A percentile compares a stretch with the other conserved stretches of the same genome.
Evolutionary conservation across 805 yeast species (phyloP).

Genomic region (Candida peoriensis): DNA sequence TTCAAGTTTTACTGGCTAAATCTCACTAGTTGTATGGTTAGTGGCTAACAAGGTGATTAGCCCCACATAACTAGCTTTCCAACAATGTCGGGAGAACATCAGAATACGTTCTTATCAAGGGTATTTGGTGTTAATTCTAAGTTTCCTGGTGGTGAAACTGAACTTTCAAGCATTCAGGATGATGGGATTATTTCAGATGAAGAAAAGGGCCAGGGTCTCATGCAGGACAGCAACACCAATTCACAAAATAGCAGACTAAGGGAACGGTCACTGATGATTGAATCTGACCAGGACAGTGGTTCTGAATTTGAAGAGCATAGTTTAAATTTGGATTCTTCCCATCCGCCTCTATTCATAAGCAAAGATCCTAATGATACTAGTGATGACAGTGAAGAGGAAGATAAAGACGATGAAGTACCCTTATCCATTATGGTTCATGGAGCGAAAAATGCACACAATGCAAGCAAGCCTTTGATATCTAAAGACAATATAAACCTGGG

Average conservation of each 20-base stretch:
- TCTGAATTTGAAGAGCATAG: neutral
- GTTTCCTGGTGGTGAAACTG: constrained; percentile 18
- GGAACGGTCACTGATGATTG: constrained; percentile 19
- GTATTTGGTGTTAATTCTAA: constrained; percentile 48
- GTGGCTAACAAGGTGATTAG: too few relatives aligned
- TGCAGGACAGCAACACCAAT: neutral
- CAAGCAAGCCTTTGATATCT: neutral
- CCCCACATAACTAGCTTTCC: too few relatives aligned
- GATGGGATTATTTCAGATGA: too few relatives aligned
- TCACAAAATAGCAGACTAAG: neutral
- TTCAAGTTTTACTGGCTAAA: too few relatives aligned
- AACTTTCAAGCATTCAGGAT: constrained; percentile 15
- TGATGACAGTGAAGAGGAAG: constrained; percentile 22
- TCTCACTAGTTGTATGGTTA: too few relatives aligned
- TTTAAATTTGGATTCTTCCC: neutral
- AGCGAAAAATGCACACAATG: neutral
- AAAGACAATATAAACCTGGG: neutral
- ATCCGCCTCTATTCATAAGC: too few relatives aligned
- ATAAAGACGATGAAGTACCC: constrained; percentile 19
- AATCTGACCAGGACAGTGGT: constrained; percentile 17
- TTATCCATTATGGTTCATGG: constrained; percentile 14
- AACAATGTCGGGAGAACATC: too few relatives aligned
- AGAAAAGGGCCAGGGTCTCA: neutral
- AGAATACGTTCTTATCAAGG: constrained; percentile 56
- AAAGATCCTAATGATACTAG: constrained; percentile 5